These are phyloP conservation scores for Suillus variegatus DNA, from an alignment of 768 basidiomycete species.

Conservation along the genomic window DNA sequence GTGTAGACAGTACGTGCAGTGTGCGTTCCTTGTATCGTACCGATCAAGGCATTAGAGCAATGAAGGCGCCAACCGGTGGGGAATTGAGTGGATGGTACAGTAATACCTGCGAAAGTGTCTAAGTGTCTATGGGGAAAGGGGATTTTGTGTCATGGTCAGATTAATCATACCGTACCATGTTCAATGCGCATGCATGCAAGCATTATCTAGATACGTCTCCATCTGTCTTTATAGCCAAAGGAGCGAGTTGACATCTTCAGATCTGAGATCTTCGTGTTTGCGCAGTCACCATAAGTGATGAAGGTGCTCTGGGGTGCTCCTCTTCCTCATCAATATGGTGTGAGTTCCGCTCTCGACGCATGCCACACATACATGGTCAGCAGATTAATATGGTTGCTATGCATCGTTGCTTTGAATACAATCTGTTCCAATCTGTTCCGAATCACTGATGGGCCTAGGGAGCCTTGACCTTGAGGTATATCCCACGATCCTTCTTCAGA, in stretches of 20 bases:
- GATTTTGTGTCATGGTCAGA: background rate
- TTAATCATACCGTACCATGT: background rate
- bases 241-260: background rate
- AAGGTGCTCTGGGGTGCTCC: background rate
- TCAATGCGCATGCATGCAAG: background rate
- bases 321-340: background rate
- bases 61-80: background rate
- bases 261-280: background rate
- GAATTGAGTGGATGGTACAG: background rate
- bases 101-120: background rate
- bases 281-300: background rate
- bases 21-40: background rate
- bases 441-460: background rate
- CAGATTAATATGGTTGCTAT: background rate
- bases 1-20: background rate
- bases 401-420: background rate
- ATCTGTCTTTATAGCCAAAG: background rate
- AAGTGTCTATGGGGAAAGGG: background rate
- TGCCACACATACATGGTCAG: background rate
- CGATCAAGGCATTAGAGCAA: background rate
- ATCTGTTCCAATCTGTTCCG: background rate
- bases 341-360: background rate
- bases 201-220: background rate
- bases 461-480: background rate
- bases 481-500: background rate